phyloP scores from a whole-genome alignment of 2,329 filamentous ascomycete genomes.

The Stylonectria norvegica region DNA sequence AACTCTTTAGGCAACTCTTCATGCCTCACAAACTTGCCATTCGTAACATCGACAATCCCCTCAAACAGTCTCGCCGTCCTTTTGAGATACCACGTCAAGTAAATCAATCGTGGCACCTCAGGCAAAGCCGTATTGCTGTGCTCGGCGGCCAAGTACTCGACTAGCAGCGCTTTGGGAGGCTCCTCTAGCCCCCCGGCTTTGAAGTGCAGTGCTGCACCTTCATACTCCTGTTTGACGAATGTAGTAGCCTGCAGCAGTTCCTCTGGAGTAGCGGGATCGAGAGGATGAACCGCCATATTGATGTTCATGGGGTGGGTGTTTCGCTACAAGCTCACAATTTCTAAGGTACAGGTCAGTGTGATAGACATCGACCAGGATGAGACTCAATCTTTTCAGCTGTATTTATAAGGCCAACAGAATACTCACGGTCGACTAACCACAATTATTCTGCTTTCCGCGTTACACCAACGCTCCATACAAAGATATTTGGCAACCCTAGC shows the following conservation, averaged over 20 bases:
- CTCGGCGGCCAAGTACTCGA: slow-evolving; percentile 9
- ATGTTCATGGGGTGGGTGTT: no score
- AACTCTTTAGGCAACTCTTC: slow-evolving; percentile 12
- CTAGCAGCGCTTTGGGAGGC: slow-evolving; percentile 7
- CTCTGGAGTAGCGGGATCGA: slow-evolving; percentile 11
- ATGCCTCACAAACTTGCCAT: slow-evolving; percentile 6
- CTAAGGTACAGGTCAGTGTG: no score
- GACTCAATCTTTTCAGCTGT: no score
- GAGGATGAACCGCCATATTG: no score
- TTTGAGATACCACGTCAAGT: slow-evolving; percentile 14
- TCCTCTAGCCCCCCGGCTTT: slow-evolving; percentile 12
- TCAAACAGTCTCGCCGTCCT: slow-evolving; percentile 10
- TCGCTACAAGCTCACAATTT: no score
- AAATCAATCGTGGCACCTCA: slow-evolving; percentile 6
- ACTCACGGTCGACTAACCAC: no score
- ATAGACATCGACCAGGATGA: no score
- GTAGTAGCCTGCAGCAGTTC: slow-evolving; percentile 9
- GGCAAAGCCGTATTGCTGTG: slow-evolving; percentile 7
- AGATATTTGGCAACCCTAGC: no score
- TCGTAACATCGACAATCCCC: slow-evolving; percentile 11
- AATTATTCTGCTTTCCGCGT: no score
- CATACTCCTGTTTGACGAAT: slow-evolving; percentile 8
- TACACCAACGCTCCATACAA: no score
- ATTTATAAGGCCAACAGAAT: no score
- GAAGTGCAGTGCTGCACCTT: slow-evolving; percentile 10